Percentiles rank a stretch among this genome's conserved stretches.
These are phyloP conservation scores for Fusarium tricinctum DNA, from an alignment of 2,329 filamentous ascomycete species.

Conservation along the genomic window DNA sequence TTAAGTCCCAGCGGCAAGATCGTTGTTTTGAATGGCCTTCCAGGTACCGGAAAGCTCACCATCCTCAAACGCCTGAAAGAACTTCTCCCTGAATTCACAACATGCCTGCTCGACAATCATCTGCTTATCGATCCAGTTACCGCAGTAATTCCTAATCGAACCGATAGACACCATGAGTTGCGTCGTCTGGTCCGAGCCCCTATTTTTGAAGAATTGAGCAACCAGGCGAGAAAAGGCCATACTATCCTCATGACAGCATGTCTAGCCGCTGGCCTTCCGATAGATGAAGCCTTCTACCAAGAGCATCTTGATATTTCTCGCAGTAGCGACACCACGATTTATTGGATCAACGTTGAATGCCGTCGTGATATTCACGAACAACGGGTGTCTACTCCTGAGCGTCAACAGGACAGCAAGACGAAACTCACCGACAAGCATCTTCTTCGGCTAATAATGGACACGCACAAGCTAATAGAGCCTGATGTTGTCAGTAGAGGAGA, in stretches of 20 bases:
- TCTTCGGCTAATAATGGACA: background rate
- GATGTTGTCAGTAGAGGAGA: background rate
- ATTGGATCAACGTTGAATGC: constrained; percentile 32
- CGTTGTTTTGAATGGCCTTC: constrained; percentile 44
- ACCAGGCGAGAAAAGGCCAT: constrained; percentile 18
- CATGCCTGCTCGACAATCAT: constrained; percentile 42
- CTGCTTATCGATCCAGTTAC: constrained; percentile 40
- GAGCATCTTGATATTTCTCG: constrained; percentile 36
- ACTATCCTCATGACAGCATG: constrained; percentile 41
- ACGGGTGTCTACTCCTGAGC: background rate
- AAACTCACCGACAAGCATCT: background rate
- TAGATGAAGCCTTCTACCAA: constrained; percentile 19
- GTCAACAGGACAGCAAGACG: background rate
- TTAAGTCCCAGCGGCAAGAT: background rate
- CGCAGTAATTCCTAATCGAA: constrained; percentile 28
- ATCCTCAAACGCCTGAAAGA: constrained; percentile 30
- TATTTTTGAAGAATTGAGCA: constrained; percentile 29
- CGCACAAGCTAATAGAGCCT: background rate
- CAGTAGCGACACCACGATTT: background rate
- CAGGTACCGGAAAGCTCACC: constrained; percentile 42
- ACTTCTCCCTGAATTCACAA: constrained; percentile 12
- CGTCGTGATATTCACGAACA: background rate
- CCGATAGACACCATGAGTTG: constrained; percentile 38
- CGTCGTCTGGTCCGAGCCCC: constrained; percentile 31
- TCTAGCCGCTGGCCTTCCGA: constrained; percentile 17